phyloP scores from a whole-genome alignment of 306 rosid species.

The Prunus mume region DNA sequence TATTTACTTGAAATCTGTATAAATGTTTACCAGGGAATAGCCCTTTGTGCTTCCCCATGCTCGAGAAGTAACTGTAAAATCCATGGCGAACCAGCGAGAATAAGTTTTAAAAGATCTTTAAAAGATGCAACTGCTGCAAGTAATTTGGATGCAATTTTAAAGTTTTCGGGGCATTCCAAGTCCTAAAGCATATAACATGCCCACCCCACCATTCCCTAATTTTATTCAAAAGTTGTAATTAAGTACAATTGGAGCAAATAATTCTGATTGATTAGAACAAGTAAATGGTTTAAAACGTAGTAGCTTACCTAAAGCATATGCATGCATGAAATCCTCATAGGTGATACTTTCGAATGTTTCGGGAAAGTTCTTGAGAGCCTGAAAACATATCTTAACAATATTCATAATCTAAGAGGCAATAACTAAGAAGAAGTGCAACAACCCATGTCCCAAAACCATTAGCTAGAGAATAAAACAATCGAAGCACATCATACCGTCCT shows the following conservation, averaged over 20 bases:
- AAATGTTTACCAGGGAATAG: conserved; percentile 67
- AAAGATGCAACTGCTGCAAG: not conserved
- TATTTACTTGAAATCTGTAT: conserved; percentile 11
- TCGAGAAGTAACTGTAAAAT: conserved; percentile 76
- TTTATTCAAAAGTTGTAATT: not conserved
- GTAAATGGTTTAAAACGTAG: conserved; percentile 11
- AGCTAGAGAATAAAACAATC: conserved; percentile 16
- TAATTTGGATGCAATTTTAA: not conserved
- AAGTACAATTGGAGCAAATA: not conserved
- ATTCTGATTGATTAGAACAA: not conserved
- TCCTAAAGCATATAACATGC: not conserved
- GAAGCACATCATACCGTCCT: conserved; percentile 33
- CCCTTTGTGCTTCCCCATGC: conserved; percentile 83
- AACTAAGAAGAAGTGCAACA: not conserved
- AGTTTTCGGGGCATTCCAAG: not conserved
- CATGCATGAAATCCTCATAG: conserved; percentile 55
- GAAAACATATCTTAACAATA: conserved; percentile 25
- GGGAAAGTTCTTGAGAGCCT: conserved; percentile 44
- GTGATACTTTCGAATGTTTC: conserved; percentile 40
- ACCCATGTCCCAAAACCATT: not conserved
- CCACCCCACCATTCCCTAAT: not conserved
- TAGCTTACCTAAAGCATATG: conserved; percentile 61
- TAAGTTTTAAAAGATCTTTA: not conserved
- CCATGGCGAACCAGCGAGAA: conserved; percentile 29
- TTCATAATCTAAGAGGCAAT: not conserved